These are phyloP conservation scores for Myxozyma udenii DNA, from an alignment of 805 yeast genomes.

Conservation along the genomic window DNA sequence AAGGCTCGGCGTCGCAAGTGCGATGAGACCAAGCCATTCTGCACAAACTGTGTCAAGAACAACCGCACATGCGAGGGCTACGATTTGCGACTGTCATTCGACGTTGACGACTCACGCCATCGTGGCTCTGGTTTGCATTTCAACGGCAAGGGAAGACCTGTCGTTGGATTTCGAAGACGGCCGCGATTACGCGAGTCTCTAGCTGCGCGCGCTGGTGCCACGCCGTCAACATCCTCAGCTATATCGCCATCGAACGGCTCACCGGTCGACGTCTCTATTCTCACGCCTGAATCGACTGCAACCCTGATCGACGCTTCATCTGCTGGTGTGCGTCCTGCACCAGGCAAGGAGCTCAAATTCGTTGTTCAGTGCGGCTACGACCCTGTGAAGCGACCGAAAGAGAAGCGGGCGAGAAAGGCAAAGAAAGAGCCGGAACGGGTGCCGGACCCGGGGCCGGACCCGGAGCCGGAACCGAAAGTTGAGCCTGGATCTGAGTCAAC, in stretches of 20 bases:
- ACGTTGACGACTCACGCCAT: constrained; percentile 30
- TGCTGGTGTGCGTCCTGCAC: background rate
- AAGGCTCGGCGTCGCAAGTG: constrained; percentile 64
- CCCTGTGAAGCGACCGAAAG: constrained; percentile 18
- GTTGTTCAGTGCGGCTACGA: constrained; percentile 23
- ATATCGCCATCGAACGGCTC: constrained; percentile 4
- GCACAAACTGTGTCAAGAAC: constrained; percentile 44
- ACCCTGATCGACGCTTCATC: background rate
- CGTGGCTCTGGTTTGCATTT: constrained; percentile 23
- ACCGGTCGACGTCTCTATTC: constrained; percentile 10
- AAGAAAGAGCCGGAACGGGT: constrained; percentile 6
- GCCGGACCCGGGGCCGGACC: background rate
- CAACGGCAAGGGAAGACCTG: constrained; percentile 26
- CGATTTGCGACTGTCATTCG: constrained; percentile 28
- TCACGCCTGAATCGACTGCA: constrained; percentile 5
- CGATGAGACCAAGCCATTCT: constrained; percentile 61
- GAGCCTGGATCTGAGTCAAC: background rate
- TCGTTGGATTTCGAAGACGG: constrained; percentile 28
- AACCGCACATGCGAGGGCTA: constrained; percentile 32
- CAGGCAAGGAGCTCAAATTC: constrained; percentile 21
- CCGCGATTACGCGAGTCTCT: constrained; percentile 27
- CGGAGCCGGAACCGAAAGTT: background rate
- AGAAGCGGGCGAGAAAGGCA: constrained; percentile 3
- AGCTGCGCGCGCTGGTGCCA: constrained; percentile 16
- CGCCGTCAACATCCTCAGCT: constrained; percentile 1